These are phyloP conservation scores for Spirogloea muscicola DNA, from an alignment of 139 green algal genomes.

Conservation along the genomic window DNA sequence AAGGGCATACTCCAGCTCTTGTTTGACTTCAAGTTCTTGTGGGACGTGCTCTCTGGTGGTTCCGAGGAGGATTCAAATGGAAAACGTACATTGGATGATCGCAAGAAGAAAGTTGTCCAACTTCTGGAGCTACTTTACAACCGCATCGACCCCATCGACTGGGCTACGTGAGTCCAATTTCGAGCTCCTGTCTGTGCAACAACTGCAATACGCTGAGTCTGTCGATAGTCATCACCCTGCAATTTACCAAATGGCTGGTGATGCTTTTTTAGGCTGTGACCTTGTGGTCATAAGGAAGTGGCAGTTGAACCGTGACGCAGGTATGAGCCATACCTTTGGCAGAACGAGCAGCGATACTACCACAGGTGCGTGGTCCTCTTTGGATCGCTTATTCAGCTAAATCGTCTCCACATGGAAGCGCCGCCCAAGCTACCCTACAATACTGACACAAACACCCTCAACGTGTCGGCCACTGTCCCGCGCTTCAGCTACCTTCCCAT, in stretches of 20 bases:
- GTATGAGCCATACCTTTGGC: constrained; percentile 89
- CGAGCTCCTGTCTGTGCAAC: no score
- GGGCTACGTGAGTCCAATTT: constrained; percentile 86
- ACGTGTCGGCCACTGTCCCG: constrained; percentile 60
- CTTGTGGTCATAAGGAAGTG: no score
- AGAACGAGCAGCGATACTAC: constrained; percentile 66
- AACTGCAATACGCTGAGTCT: no score
- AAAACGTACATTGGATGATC: no score
- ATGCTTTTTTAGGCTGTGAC: no score
- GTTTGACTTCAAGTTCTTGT: constrained; percentile 76
- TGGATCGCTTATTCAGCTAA: constrained; percentile 58
- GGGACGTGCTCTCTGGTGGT: constrained; percentile 65
- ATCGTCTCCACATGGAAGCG: constrained; percentile 43
- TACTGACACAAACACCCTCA: constrained; percentile 70
- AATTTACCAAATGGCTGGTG: no score
- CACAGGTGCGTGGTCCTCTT: constrained; percentile 65
- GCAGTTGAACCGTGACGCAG: no score
- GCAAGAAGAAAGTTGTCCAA: not conserved
- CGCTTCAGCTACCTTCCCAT: constrained; percentile 89
- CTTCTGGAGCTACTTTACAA: constrained; percentile 52
- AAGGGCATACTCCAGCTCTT: constrained; percentile 88
- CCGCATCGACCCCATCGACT: constrained; percentile 93
- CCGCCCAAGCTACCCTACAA: not conserved
- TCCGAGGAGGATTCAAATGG: no score
- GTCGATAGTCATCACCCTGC: no score